Conservation (phyloP, 2,329 filamentous ascomycete species). For the Fusarium denticulatum region DNA sequence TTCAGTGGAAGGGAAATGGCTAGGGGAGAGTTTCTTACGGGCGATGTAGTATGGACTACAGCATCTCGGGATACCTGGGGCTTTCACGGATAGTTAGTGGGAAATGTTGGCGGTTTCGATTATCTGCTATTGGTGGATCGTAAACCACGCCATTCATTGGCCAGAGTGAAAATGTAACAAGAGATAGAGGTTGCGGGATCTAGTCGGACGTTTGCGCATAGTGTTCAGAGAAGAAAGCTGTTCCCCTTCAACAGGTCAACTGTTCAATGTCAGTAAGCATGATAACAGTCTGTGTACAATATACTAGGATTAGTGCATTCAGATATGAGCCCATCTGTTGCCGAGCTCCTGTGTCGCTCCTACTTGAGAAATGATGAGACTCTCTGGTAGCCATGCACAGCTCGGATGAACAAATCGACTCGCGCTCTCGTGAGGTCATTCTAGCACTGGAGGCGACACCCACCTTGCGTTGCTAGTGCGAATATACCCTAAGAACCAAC, state of each 20-base stretch:
- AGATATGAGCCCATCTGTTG: too few relatives aligned
- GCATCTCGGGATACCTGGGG: fast-evolving
- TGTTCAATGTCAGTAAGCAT: fast-evolving
- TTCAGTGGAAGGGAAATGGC: neutral
- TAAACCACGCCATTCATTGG: fast-evolving
- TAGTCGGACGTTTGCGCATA: fast-evolving
- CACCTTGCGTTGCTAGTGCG: fast-evolving
- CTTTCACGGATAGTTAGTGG: neutral
- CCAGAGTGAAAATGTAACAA: neutral
- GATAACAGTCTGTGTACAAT: too few relatives aligned
- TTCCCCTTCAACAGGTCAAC: too few relatives aligned
- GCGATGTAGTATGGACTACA: neutral
- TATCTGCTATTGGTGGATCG: fast-evolving
- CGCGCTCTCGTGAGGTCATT: fast-evolving
- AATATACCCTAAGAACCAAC: neutral
- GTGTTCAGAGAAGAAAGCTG: fast-evolving
- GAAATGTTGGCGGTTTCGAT: fast-evolving
- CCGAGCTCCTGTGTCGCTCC: fast-evolving
- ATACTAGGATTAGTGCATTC: too few relatives aligned
- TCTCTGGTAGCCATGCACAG: fast-evolving
- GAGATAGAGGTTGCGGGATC: fast-evolving
- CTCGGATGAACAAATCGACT: fast-evolving
- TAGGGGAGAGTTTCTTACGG: neutral
- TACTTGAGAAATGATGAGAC: fast-evolving
- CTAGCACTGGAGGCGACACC: fast-evolving